Conservation (phyloP, 768 basidiomycete genomes). For the Wakefieldia striispora region DNA sequence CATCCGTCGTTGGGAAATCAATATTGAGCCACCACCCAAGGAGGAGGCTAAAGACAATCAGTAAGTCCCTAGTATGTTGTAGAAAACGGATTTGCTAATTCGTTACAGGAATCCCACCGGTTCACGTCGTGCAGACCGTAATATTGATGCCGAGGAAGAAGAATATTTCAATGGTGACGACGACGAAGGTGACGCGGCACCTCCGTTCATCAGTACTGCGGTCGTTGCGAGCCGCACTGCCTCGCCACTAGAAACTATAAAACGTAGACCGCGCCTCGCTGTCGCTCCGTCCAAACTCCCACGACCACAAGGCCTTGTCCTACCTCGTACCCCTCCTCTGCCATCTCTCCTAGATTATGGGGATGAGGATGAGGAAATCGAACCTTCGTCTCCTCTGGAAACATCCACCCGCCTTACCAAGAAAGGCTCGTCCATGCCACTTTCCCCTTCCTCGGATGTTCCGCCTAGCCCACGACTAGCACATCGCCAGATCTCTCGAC, state of each 20-base stretch:
- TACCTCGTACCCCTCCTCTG: slow-evolving; percentile 51
- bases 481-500: slow-evolving; percentile 37
- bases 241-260: slow-evolving; percentile 41
- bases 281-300: slow-evolving; percentile 46
- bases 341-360: slow-evolving; percentile 73
- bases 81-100: slow-evolving; percentile 9
- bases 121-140: slow-evolving; percentile 42
- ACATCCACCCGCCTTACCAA: slow-evolving; percentile 10
- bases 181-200: slow-evolving; percentile 58
- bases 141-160: slow-evolving; percentile 79
- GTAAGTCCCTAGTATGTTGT: slow-evolving; percentile 35
- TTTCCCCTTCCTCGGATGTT: slow-evolving; percentile 34
- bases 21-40: slow-evolving; percentile 72
- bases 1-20: slow-evolving; percentile 86
- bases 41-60: slow-evolving; percentile 49
- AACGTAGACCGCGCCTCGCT: slow-evolving; percentile 56
- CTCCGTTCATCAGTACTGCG: slow-evolving; percentile 30
- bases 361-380: slow-evolving; percentile 59
- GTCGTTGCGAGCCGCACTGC: slow-evolving; percentile 26
- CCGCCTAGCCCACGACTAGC: slow-evolving; percentile 38
- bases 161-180: slow-evolving; percentile 91
- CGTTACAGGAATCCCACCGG: slow-evolving; percentile 38
- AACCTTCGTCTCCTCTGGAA: slow-evolving; percentile 16
- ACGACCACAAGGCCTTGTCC: slow-evolving; percentile 38
- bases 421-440: slow-evolving; percentile 22